A percentile compares a stretch with the other conserved stretches of the same genome.
Conservation (phyloP, 2,329 filamentous ascomycete genomes). For the Davidsoniella virescens region DNA sequence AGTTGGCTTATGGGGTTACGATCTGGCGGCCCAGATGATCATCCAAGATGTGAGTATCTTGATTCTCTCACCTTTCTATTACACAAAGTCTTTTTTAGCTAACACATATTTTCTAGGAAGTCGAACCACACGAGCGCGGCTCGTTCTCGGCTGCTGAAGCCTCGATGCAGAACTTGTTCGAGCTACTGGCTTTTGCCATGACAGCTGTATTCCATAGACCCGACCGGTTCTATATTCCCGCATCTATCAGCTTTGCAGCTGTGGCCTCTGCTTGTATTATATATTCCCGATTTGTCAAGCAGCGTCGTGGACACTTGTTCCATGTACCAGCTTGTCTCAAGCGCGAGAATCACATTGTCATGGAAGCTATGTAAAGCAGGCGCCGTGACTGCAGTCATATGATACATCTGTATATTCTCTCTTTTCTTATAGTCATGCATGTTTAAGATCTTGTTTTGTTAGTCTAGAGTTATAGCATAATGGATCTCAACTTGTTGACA, state of each 20-base stretch:
- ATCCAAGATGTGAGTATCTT: constrained; percentile 37
- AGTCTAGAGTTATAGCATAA: too few relatives aligned
- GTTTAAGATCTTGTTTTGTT: too few relatives aligned
- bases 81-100: neutral
- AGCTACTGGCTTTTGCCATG: constrained; percentile 47
- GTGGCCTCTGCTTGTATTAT: constrained; percentile 22
- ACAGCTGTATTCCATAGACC: constrained; percentile 50
- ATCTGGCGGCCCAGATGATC: constrained; percentile 42
- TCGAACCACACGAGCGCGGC: constrained; percentile 41
- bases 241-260: constrained; percentile 39
- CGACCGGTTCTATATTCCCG: constrained; percentile 47
- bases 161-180: constrained; percentile 52
- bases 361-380: too few relatives aligned
- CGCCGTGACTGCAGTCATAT: too few relatives aligned
- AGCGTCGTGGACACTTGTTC: constrained; percentile 21
- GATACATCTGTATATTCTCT: too few relatives aligned
- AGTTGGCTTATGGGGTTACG: constrained; percentile 44
- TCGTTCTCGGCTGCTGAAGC: constrained; percentile 53
- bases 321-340: constrained; percentile 15
- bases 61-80: neutral
- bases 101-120: constrained; percentile 25
- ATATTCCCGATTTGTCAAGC: constrained; percentile 20
- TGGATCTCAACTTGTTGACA: too few relatives aligned
- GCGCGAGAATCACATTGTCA: neutral
- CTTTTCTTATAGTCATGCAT: too few relatives aligned